A percentile compares a stretch with the other conserved stretches of the same genome.
phyloP scores from a whole-genome alignment of 441 rosid species.

The Mallotus repandus region DNA sequence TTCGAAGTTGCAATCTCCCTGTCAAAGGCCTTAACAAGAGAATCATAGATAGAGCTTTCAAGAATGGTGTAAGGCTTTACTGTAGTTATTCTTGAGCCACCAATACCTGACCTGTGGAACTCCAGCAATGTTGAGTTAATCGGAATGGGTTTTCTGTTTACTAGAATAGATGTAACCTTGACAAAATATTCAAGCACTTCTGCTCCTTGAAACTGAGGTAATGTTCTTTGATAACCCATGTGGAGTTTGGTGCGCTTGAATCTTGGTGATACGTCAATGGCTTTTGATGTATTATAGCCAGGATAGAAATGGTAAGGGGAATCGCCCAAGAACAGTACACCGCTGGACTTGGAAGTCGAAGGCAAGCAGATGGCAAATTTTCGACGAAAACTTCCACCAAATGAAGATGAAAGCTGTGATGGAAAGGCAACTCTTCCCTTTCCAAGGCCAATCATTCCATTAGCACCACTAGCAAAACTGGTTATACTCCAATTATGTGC shows the following conservation, averaged over 20 bases:
- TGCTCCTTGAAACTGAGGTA: constrained; percentile 42
- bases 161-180: constrained; percentile 27
- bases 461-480: constrained; percentile 30
- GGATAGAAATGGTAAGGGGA: constrained; percentile 18
- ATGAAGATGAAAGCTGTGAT: constrained; percentile 22
- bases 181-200: constrained; percentile 59
- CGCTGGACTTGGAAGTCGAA: not conserved
- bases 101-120: constrained; percentile 17
- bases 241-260: constrained; percentile 38
- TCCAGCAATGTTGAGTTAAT: constrained; percentile 21
- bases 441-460: constrained; percentile 30
- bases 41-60: constrained; percentile 21
- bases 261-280: constrained; percentile 10
- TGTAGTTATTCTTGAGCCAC: constrained; percentile 20
- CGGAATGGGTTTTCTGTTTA: constrained; percentile 19
- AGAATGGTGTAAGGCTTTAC: constrained; percentile 22
- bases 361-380: constrained; percentile 34
- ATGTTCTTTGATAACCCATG: constrained; percentile 45
- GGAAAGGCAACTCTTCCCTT: not conserved
- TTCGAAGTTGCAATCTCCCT: constrained; percentile 15
- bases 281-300: constrained; percentile 13
- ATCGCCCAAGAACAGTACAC: constrained; percentile 15
- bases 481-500: not conserved
- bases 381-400: constrained; percentile 8
- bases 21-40: constrained; percentile 22